A percentile compares a stretch with the other conserved stretches of the same genome.
These are phyloP conservation scores for Daldinia eschscholtzii DNA, from an alignment of 2,329 filamentous ascomycete genomes.

Conservation along the genomic window DNA sequence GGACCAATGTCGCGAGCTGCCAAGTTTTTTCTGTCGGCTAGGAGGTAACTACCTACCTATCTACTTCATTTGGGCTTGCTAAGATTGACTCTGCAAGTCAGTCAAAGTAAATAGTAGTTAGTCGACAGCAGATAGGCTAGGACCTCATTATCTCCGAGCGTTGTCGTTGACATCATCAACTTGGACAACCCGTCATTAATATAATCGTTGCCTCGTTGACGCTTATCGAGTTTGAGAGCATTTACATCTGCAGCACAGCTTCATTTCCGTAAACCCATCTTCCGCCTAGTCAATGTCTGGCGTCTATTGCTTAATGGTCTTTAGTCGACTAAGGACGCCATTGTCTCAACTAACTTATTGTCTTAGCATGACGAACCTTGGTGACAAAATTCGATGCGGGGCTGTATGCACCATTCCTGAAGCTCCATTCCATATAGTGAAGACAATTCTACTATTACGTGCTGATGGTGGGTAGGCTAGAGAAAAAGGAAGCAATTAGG, in stretches of 20 bases:
- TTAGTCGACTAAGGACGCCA: slow-evolving; percentile 22
- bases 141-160: neutral
- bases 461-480: slow-evolving; percentile 2
- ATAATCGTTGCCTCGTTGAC: slow-evolving; percentile 1
- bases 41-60: neutral
- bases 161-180: slow-evolving; percentile 14
- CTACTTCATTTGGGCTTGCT: no score
- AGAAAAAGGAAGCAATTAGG: neutral
- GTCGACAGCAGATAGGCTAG: neutral
- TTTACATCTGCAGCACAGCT: neutral
- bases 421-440: slow-evolving; percentile 43
- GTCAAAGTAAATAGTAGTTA: neutral
- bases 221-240: slow-evolving; percentile 19
- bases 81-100: neutral
- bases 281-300: slow-evolving; percentile 34
- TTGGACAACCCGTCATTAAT: slow-evolving; percentile 9
- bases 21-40: neutral
- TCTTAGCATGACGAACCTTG: slow-evolving; percentile 35
- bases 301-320: slow-evolving; percentile 43
- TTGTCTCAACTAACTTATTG: slow-evolving; percentile 39
- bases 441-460: slow-evolving; percentile 25
- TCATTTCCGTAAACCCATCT: slow-evolving; percentile 15
- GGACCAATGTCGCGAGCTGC: neutral
- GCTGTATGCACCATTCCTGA: slow-evolving; percentile 46
- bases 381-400: slow-evolving; percentile 42